A percentile compares a stretch with the other conserved stretches of the same genome.
These are phyloP conservation scores for Pichia exigua DNA, from an alignment of 805 yeast genomes.

Conservation along the genomic window DNA sequence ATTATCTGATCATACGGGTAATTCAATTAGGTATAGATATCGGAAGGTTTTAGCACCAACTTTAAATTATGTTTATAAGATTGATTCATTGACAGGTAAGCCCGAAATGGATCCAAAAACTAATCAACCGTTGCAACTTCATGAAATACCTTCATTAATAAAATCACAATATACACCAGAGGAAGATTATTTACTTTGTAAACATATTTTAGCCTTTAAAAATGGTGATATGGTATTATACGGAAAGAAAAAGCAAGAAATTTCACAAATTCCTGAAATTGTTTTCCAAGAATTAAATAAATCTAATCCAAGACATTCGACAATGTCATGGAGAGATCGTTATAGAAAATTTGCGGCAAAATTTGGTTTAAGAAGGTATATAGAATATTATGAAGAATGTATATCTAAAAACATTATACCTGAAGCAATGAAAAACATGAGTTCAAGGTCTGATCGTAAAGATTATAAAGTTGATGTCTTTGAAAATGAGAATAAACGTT, in stretches of 20 bases:
- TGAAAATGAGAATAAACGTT: slow-evolving; percentile 15
- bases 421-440: slow-evolving; percentile 49
- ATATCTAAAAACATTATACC: slow-evolving; percentile 34
- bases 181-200: slow-evolving; percentile 59
- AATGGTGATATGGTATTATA: slow-evolving; percentile 12
- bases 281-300: slow-evolving; percentile 34
- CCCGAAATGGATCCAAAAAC: slow-evolving; percentile 33
- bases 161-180: slow-evolving; percentile 60
- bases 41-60: slow-evolving; percentile 36
- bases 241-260: slow-evolving; percentile 17
- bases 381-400: slow-evolving; percentile 43
- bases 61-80: slow-evolving; percentile 41
- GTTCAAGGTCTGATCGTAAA: slow-evolving; percentile 35
- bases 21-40: slow-evolving; percentile 61
- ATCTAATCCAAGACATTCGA: slow-evolving; percentile 45
- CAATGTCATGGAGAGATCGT: slow-evolving; percentile 77
- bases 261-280: slow-evolving; percentile 27
- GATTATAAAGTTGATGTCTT: slow-evolving; percentile 11
- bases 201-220: slow-evolving; percentile 19
- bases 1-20: slow-evolving; percentile 63
- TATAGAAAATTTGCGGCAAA: slow-evolving; percentile 59
- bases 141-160: slow-evolving; percentile 39
- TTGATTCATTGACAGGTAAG: slow-evolving; percentile 36
- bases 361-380: slow-evolving; percentile 55
- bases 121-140: slow-evolving; percentile 34